These are phyloP conservation scores for Geopyxis carbonaria DNA, from an alignment of 495 filamentous ascomycete species.

Conservation along the genomic window DNA sequence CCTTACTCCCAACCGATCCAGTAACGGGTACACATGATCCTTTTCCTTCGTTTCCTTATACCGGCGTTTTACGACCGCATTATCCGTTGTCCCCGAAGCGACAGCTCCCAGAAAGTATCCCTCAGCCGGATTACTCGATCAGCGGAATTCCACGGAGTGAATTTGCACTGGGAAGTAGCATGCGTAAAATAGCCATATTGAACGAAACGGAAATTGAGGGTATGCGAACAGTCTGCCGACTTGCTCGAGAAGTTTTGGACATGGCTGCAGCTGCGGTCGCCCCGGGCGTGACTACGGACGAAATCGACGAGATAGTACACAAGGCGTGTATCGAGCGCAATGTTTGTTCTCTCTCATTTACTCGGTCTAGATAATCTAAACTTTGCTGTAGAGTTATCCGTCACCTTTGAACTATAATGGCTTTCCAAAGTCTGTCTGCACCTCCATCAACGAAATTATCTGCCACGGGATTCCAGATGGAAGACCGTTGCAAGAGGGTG, in stretches of 20 bases:
- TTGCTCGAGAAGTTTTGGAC: conserved; percentile 86
- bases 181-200: conserved; percentile 66
- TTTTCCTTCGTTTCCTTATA: conserved; percentile 69
- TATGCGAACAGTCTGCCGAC: conserved; percentile 83
- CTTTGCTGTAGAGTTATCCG: conserved; percentile 63
- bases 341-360: conserved; percentile 30
- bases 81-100: conserved; percentile 71
- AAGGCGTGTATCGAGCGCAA: conserved; percentile 87
- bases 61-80: conserved; percentile 63
- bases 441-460: conserved; percentile 89
- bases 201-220: conserved; percentile 61
- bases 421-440: conserved; percentile 97
- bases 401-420: conserved; percentile 90
- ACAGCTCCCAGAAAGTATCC: conserved; percentile 62
- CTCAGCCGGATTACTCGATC: conserved; percentile 64
- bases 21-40: conserved; percentile 76
- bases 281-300: conserved; percentile 88
- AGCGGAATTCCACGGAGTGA: conserved; percentile 73
- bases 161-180: conserved; percentile 42
- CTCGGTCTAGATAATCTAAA: too few species aligned
- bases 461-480: conserved; percentile 84
- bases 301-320: conserved; percentile 91
- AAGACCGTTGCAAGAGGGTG: conserved; percentile 59
- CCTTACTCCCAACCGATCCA: conserved; percentile 80
- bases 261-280: conserved; percentile 62